These are phyloP conservation scores for Begonia fuchsioides DNA, from an alignment of 306 rosid genomes.

Conservation along the genomic window DNA sequence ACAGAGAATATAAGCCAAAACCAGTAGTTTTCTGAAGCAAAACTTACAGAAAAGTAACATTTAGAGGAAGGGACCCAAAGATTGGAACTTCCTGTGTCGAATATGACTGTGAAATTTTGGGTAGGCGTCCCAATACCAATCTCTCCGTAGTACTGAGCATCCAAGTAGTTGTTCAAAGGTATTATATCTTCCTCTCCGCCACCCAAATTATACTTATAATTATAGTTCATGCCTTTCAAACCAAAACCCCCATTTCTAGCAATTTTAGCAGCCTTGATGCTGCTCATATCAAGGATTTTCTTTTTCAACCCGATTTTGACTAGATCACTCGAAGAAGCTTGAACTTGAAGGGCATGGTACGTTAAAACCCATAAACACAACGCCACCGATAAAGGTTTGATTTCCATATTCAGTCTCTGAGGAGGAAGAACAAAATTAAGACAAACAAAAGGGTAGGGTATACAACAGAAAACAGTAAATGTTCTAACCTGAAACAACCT, in stretches of 20 bases:
- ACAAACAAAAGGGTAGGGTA: conserved; percentile 3
- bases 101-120: conserved; percentile 64
- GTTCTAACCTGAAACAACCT: no score
- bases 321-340: conserved; percentile 42
- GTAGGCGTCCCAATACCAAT: conserved; percentile 84
- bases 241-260: conserved; percentile 15
- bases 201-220: neutral
- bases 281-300: conserved; percentile 38
- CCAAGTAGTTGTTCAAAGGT: conserved; percentile 57
- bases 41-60: conserved; percentile 69
- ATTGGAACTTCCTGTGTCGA: conserved; percentile 82
- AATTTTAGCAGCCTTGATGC: conserved; percentile 35
- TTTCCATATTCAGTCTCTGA: conserved; percentile 42
- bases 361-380: conserved; percentile 46
- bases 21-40: conserved; percentile 4
- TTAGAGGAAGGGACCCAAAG: conserved; percentile 81
- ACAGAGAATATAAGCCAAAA: neutral
- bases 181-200: conserved; percentile 30
- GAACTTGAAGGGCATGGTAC: conserved; percentile 43
- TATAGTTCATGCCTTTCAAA: neutral
- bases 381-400: conserved; percentile 25
- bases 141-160: conserved; percentile 82
- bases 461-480: no score
- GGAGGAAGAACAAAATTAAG: conserved; percentile 1
- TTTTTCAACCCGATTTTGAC: conserved; percentile 58